These are phyloP conservation scores for Stromatinia cepivora DNA, from an alignment of 2,329 filamentous ascomycete genomes.

Conservation along the genomic window DNA sequence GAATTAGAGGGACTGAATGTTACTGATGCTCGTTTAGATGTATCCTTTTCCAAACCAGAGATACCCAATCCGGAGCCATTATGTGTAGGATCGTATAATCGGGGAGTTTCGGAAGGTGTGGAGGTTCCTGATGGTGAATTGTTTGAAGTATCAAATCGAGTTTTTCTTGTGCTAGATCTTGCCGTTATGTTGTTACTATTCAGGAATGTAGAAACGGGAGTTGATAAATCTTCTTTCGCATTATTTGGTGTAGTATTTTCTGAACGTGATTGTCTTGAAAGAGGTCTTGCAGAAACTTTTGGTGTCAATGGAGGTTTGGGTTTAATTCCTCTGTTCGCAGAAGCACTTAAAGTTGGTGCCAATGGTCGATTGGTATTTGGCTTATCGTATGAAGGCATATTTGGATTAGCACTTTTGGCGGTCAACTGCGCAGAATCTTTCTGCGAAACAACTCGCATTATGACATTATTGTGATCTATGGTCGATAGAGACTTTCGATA, in stretches of 20 bases:
- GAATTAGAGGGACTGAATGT: conserved; percentile 46
- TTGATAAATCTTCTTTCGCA: conserved; percentile 51
- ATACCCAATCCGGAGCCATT: conserved; percentile 40
- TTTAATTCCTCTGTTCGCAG: conserved; percentile 55
- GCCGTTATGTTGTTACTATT: conserved; percentile 70
- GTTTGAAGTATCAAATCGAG: conserved; percentile 66
- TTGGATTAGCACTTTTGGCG: conserved; percentile 36
- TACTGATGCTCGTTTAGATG: conserved; percentile 38
- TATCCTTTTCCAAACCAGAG: conserved; percentile 35
- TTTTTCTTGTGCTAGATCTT: conserved; percentile 72
- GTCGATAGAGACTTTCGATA: conserved; percentile 24
- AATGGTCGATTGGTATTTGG: conserved; percentile 52
- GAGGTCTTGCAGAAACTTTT: conserved; percentile 49
- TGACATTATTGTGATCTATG: conserved; percentile 45
- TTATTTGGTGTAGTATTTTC: conserved; percentile 33
- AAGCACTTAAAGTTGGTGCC: conserved; percentile 67
- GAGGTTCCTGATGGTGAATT: conserved; percentile 59
- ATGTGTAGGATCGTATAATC: conserved; percentile 33
- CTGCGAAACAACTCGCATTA: conserved; percentile 46
- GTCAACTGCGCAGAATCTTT: conserved; percentile 33
- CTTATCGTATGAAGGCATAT: conserved; percentile 52
- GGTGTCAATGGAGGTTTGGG: conserved; percentile 59
- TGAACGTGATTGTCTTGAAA: conserved; percentile 44
- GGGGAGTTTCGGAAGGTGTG: conserved; percentile 34
- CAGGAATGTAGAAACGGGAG: conserved; percentile 57